These are phyloP conservation scores for Halenospora varia DNA, from an alignment of 495 filamentous ascomycete genomes.

Conservation along the genomic window DNA sequence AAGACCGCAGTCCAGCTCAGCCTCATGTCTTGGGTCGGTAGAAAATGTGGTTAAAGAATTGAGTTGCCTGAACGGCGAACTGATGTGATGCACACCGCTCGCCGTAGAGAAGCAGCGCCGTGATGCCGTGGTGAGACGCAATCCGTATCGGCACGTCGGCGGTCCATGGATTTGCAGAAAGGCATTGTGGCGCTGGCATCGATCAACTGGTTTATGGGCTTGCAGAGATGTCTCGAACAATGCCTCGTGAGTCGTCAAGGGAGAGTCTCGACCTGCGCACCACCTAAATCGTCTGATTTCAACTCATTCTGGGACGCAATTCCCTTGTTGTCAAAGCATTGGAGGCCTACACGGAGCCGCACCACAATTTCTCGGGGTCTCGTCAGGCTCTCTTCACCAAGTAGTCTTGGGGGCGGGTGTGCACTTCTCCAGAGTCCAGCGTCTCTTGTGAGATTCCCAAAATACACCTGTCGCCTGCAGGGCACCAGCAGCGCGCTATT, in stretches of 20 bases:
- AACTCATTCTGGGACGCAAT: background rate
- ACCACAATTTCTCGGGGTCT: no score
- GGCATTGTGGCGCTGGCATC: background rate
- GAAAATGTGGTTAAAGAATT: constrained; percentile 3
- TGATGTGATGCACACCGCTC: background rate
- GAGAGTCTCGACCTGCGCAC: background rate
- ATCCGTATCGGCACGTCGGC: background rate
- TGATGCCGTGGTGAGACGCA: constrained; percentile 1
- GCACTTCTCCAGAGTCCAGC: no score
- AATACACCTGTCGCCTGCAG: constrained; percentile 4
- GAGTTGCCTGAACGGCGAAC: constrained; percentile 10
- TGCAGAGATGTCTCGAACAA: background rate
- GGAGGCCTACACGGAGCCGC: no score
- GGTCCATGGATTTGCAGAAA: background rate
- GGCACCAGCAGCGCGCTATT: background rate
- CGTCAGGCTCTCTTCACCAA: no score
- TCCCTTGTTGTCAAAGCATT: background rate
- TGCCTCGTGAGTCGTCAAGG: background rate
- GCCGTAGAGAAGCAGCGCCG: no score
- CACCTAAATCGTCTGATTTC: background rate
- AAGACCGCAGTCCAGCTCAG: no score
- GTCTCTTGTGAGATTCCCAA: constrained; percentile 11
- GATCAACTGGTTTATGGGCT: background rate
- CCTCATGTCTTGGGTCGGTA: no score
- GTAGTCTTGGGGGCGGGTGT: no score